Percentiles rank a stretch among this genome's conserved stretches.
These are phyloP conservation scores for Hirschioporus abietinus DNA, from an alignment of 768 basidiomycete species.

Conservation along the genomic window DNA sequence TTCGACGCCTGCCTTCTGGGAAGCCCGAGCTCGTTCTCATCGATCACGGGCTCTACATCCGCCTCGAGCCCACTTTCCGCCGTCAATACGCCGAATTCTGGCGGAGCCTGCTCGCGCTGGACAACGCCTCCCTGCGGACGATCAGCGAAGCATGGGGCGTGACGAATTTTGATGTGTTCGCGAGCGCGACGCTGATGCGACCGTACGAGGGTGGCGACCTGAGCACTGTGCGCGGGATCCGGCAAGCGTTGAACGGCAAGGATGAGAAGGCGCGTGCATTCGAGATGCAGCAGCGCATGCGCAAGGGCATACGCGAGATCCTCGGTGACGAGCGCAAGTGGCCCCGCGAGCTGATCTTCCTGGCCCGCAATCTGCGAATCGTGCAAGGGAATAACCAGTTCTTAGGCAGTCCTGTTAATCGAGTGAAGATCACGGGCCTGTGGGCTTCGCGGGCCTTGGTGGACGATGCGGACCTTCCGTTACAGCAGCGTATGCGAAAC, in stretches of 20 bases:
- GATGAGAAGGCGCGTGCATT: background rate
- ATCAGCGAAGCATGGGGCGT: slow-evolving; percentile 63
- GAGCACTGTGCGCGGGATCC: background rate
- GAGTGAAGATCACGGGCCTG: slow-evolving; percentile 83
- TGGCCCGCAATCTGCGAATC: slow-evolving; percentile 72
- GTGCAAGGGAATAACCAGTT: slow-evolving; percentile 70
- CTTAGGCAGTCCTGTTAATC: slow-evolving; percentile 82
- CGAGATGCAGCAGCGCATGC: slow-evolving; percentile 1
- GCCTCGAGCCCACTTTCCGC: slow-evolving; percentile 59
- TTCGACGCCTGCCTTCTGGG: slow-evolving; percentile 48
- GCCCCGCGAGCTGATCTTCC: slow-evolving; percentile 69
- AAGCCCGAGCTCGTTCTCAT: slow-evolving; percentile 71
- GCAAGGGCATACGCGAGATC: slow-evolving; percentile 1
- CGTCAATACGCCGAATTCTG: slow-evolving; percentile 75
- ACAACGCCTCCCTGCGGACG: slow-evolving; percentile 45
- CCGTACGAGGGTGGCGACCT: slow-evolving; percentile 25
- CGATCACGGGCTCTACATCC: slow-evolving; percentile 90
- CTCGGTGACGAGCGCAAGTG: slow-evolving; percentile 4
- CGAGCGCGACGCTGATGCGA: slow-evolving; percentile 65
- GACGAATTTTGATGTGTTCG: slow-evolving; percentile 65
- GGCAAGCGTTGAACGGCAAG: background rate
- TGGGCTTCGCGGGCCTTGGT: slow-evolving; percentile 71
- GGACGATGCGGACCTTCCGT: slow-evolving; percentile 35
- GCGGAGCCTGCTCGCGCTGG: slow-evolving; percentile 55
- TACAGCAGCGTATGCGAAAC: slow-evolving; percentile 41